Evolutionary conservation across 1,284 basidiomycete species (phyloP).

Genomic region (Butyriboletus appendiculatus): DNA sequence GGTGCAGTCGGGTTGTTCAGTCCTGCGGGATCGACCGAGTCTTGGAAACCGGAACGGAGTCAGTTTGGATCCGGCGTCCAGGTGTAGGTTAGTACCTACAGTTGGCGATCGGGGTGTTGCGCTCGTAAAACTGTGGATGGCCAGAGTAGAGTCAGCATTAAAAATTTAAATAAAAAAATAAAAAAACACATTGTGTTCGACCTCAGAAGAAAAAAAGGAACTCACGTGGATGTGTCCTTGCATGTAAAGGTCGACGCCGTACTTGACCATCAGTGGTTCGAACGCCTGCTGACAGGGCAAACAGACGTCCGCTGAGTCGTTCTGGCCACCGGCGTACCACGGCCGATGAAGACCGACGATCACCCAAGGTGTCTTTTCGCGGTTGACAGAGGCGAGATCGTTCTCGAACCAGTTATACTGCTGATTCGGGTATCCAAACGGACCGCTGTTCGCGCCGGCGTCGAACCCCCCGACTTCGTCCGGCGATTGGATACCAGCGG

Average conservation of each 20-base stretch:
- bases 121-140: slow-evolving; percentile 23
- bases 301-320: slow-evolving; percentile 15
- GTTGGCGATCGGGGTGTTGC: slow-evolving; percentile 31
- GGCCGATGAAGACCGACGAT: slow-evolving; percentile 30
- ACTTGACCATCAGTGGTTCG: slow-evolving; percentile 33
- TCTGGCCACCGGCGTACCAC: slow-evolving; percentile 25
- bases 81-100: slow-evolving; percentile 6
- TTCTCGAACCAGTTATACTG: slow-evolving; percentile 31
- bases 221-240: slow-evolving; percentile 29
- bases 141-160: not conserved
- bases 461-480: slow-evolving; percentile 20
- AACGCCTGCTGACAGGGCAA: slow-evolving; percentile 29
- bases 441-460: slow-evolving; percentile 22
- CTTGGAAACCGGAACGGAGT: slow-evolving; percentile 4
- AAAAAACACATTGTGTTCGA: too few relatives aligned
- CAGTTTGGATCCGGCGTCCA: not conserved
- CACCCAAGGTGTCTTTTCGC: slow-evolving; percentile 28
- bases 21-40: slow-evolving; percentile 24
- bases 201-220: not conserved
- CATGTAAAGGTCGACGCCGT: slow-evolving; percentile 34
- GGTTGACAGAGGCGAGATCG: slow-evolving; percentile 27
- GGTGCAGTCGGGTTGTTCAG: slow-evolving; percentile 29
- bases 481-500: slow-evolving; percentile 25
- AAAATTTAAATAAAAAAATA: too few relatives aligned
- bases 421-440: slow-evolving; percentile 29